Base-by-base conservation (phyloP, 768 basidiomycete species). In the Termitomyces sp. region DNA sequence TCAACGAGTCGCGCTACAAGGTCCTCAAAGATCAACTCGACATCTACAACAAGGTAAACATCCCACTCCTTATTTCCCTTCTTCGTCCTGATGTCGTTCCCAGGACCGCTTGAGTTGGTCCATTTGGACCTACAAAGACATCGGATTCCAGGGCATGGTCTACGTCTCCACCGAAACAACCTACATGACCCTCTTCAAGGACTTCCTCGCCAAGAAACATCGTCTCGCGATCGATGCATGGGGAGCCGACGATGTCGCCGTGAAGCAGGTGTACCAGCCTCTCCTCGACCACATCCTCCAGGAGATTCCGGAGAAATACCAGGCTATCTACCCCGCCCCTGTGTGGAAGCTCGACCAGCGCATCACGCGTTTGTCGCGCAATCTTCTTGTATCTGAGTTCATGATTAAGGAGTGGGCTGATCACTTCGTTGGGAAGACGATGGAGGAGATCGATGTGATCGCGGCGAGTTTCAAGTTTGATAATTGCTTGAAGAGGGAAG, bases 51-150 rank as follows among this genome's bases (percentile, higher is more conserved):
- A 64, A 84, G 70, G 84, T 82, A 38, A 20, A 35, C 25, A 10
- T 25, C 16, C 23, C 46, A 29, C n/a, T 23, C 16, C 49, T 29
- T 45, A 1, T 31, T 22, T n/a, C 7, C 18, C 43, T 45, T 16
- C 50, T 27, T 40, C 50, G 13, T 44, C 44, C 50, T 18, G n/a
- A 20, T n/a, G 43, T 25, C 25, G 3, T 15, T 31, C 35, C 20
- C 52, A 85, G 83, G 84, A 83, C 60, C 81, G 80, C 25, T 68
- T 86, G 52, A 84, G 82, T 65, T 91, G 89, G 89, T 85, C 86
- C 0, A 93, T 92, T 73, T 93, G 91, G 91, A 71, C 91, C 18
- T 93, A 89, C 80, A 93, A 88, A 62, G 87, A 89, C 62, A 87
- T 89, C 60, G 88, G 88, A n/a, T 88, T 86, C 77, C 87, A 90